A percentile compares a stretch with the other conserved stretches of the same genome.
phyloP scores from a whole-genome alignment of 768 basidiomycete species.

The Boletus vermiculosoides region DNA sequence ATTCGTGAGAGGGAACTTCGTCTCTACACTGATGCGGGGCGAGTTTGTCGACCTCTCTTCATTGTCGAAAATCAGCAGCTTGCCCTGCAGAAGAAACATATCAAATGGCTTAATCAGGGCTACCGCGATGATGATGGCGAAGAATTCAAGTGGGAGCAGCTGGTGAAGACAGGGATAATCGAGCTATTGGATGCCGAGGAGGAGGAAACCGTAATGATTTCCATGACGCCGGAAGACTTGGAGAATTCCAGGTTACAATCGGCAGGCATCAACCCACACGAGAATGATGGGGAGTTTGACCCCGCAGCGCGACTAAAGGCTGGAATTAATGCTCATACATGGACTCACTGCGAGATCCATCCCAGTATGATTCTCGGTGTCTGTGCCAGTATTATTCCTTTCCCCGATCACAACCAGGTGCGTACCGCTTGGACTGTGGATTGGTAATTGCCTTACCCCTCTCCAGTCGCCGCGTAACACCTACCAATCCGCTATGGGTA shows the following conservation, averaged over 20 bases:
- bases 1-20: constrained; percentile 94
- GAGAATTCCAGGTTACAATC: constrained; percentile 76
- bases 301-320: constrained; percentile 88
- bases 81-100: constrained; percentile 77
- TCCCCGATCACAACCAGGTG: constrained; percentile 99
- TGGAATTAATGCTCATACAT: constrained; percentile 80
- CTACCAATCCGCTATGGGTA: constrained; percentile 99
- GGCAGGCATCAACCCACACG: constrained; percentile 53
- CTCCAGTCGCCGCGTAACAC: constrained; percentile 96
- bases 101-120: constrained; percentile 65
- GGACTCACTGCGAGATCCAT: constrained; percentile 99
- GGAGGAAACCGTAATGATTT: constrained; percentile 99
- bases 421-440: constrained; percentile 24
- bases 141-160: constrained; percentile 78
- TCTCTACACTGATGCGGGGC: constrained; percentile 94
- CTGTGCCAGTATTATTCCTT: constrained; percentile 98
- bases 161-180: constrained; percentile 85
- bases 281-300: constrained; percentile 74
- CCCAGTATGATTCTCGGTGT: constrained; percentile 99
- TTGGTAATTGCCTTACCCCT: constrained; percentile 4
- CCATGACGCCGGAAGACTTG: constrained; percentile 96
- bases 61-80: constrained; percentile 93
- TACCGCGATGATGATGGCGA: constrained; percentile 55
- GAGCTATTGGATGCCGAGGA: constrained; percentile 98
- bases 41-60: constrained; percentile 95